Evolutionary conservation across 805 yeast genomes (phyloP).

Genomic region (Yarrowia yakushimensis): DNA sequence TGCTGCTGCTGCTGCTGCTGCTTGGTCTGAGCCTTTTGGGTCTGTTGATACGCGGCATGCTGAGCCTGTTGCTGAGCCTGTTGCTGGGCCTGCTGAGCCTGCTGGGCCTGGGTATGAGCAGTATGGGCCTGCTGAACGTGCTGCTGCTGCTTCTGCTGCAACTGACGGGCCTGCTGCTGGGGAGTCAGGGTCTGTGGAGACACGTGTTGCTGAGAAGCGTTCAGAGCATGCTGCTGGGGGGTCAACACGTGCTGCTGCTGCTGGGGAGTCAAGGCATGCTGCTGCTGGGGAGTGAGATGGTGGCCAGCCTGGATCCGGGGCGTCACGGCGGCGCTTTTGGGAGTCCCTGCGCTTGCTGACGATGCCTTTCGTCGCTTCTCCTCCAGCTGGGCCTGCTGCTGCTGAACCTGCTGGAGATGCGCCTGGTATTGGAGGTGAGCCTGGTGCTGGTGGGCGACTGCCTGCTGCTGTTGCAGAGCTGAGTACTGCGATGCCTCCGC

Average conservation of each 20-base stretch:
- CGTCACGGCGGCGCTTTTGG: neutral
- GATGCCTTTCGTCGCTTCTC: slow-evolving; percentile 13
- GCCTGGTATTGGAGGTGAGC: slow-evolving; percentile 21
- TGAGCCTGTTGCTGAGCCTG: neutral
- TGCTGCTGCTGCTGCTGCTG: neutral
- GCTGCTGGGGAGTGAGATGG: slow-evolving; percentile 12
- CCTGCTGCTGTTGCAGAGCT: neutral
- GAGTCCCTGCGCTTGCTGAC: neutral
- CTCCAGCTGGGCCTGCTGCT: slow-evolving; percentile 12
- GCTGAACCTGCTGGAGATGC: slow-evolving; percentile 10
- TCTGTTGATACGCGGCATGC: neutral
- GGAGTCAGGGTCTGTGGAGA: slow-evolving; percentile 5
- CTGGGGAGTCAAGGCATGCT: neutral
- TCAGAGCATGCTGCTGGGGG: neutral
- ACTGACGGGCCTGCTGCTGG: slow-evolving; percentile 4
- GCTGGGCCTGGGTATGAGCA: neutral
- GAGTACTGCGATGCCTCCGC: slow-evolving; percentile 2
- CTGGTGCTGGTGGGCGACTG: slow-evolving; percentile 23
- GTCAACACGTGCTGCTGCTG: neutral
- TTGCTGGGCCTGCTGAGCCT: neutral
- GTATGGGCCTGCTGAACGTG: neutral
- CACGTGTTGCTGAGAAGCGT: neutral
- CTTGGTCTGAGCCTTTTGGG: neutral
- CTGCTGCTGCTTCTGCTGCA: slow-evolving; percentile 19
- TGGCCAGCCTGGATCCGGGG: neutral